Evolutionary conservation across 495 filamentous ascomycete species (phyloP).

Genomic region (Penicillium bialowiezense): DNA sequence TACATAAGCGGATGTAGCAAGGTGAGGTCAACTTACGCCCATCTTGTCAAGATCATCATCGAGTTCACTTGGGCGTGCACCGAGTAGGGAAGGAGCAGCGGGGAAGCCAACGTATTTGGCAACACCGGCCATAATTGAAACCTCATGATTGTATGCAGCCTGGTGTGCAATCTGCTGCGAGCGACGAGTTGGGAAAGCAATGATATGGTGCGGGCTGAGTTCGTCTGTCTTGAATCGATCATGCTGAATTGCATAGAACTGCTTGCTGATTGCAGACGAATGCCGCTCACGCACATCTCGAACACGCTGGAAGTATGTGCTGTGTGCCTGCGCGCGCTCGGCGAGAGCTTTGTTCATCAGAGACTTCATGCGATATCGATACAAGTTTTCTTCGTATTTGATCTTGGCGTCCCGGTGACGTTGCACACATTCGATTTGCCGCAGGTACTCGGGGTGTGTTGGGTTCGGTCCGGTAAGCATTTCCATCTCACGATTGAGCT

Average conservation of each 20-base stretch:
- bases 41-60: constrained; percentile 88
- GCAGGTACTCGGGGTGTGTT: constrained; percentile 84
- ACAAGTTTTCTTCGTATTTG: constrained; percentile 65
- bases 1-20: neutral
- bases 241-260: constrained; percentile 88
- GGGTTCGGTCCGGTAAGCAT: constrained; percentile 72
- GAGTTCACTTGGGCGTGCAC: constrained; percentile 67
- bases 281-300: constrained; percentile 77
- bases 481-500: constrained; percentile 77
- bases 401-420: constrained; percentile 76
- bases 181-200: constrained; percentile 67
- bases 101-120: constrained; percentile 95
- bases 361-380: constrained; percentile 67
- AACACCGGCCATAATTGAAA: constrained; percentile 83
- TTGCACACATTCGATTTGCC: constrained; percentile 80
- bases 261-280: constrained; percentile 75
- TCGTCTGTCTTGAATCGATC: constrained; percentile 81
- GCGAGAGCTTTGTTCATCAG: constrained; percentile 72
- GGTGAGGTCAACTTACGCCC: constrained; percentile 61
- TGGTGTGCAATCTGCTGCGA: constrained; percentile 74
- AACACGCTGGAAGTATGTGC: constrained; percentile 80
- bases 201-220: constrained; percentile 73
- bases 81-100: constrained; percentile 78
- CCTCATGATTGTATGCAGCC: constrained; percentile 87
- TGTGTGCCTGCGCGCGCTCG: constrained; percentile 75